phyloP scores from a whole-genome alignment of 768 basidiomycete genomes.

The Tephrocybe sp. region DNA sequence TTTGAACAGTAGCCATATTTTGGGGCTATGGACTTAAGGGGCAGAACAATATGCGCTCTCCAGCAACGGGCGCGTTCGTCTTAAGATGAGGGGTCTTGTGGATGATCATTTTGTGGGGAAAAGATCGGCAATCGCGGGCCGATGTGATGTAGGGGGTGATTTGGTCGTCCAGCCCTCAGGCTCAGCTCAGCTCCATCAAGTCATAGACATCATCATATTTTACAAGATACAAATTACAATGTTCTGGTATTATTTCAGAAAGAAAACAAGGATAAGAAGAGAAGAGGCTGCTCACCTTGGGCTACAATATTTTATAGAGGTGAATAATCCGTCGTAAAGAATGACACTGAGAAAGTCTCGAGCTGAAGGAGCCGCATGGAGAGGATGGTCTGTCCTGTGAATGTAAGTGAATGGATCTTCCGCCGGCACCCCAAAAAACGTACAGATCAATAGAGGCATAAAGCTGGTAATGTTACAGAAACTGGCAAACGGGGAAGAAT shows the following conservation, averaged over 20 bases:
- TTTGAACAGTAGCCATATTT: constrained; percentile 5
- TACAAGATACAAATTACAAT: constrained; percentile 1
- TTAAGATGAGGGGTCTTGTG: background rate
- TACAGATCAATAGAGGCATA: background rate
- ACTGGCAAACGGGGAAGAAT: background rate
- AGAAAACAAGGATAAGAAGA: background rate
- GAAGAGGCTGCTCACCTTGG: background rate
- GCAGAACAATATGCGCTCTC: background rate
- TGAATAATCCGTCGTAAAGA: background rate
- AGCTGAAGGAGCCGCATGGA: no score
- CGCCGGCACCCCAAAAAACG: background rate
- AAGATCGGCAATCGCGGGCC: background rate
- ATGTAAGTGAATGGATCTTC: no score
- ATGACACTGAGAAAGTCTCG: background rate
- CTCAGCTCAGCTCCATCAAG: no score
- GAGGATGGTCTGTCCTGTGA: no score
- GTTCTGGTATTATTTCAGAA: background rate
- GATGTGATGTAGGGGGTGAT: no score
- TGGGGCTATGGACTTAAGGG: background rate
- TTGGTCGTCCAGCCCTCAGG: no score
- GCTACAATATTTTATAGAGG: background rate
- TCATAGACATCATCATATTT: no score
- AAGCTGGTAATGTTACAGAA: background rate
- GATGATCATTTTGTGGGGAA: background rate
- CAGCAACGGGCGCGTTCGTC: background rate